phyloP scores from a whole-genome alignment of 1,139 yeast species.

The Geotrichum histeridarum region DNA sequence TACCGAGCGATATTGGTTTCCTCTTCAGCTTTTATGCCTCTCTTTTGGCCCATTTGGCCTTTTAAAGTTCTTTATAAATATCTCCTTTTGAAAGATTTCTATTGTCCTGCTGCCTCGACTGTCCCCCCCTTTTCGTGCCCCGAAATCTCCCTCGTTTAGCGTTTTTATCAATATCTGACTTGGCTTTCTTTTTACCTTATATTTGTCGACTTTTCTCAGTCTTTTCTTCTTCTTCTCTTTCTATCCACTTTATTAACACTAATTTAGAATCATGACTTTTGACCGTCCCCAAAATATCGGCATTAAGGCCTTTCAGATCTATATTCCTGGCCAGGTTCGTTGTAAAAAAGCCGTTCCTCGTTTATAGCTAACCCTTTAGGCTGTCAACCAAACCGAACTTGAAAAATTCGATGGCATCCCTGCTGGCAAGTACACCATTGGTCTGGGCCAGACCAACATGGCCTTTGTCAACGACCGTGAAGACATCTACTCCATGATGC shows the following conservation, averaged over 20 bases:
- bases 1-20: too few species aligned
- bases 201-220: neutral
- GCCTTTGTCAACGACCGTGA: conserved; percentile 95
- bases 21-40: neutral
- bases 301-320: conserved; percentile 91
- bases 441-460: conserved; percentile 98
- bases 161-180: neutral
- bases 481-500: conserved; percentile 87
- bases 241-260: neutral
- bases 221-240: neutral
- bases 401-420: conserved; percentile 84
- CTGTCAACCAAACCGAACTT: conserved; percentile 82
- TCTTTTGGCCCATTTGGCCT: neutral
- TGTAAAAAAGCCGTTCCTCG: neutral
- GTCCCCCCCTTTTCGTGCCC: conserved; percentile 2
- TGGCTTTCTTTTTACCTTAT: neutral
- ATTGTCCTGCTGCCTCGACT: neutral
- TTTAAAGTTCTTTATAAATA: neutral
- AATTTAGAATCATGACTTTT: conserved; percentile 30
- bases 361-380: conserved; percentile 37
- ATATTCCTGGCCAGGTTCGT: conserved; percentile 66
- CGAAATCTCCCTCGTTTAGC: neutral
- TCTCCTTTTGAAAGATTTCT: neutral
- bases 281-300: conserved; percentile 73
- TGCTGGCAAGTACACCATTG: conserved; percentile 95